phyloP scores from a whole-genome alignment of 768 basidiomycete genomes.

The Ramaria sp. region DNA sequence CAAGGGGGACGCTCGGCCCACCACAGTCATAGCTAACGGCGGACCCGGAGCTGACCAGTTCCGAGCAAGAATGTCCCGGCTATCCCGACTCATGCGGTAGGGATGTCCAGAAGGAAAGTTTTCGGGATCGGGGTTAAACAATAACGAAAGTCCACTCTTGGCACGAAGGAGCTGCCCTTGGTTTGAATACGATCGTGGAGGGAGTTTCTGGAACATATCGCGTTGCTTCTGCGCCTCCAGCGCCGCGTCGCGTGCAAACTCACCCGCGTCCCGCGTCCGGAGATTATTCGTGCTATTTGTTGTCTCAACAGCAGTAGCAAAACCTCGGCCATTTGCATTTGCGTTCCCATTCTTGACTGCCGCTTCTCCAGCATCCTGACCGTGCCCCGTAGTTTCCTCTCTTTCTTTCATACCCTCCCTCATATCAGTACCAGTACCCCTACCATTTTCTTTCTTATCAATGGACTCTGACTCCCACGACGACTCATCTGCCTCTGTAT shows the following conservation, averaged over 20 bases:
- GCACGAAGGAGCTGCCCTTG: conserved; percentile 29
- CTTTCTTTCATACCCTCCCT: too few relatives aligned
- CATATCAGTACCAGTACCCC: too few relatives aligned
- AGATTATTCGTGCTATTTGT: conserved; percentile 21
- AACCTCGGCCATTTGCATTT: too few relatives aligned
- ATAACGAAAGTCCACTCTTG: conserved; percentile 47
- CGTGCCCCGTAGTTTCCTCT: too few relatives aligned
- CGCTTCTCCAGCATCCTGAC: conserved; percentile 11
- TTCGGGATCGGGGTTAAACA: conserved; percentile 62
- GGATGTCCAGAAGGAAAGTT: conserved; percentile 50
- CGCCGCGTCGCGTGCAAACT: conserved; percentile 33
- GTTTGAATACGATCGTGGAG: conserved; percentile 52
- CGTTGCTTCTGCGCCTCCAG: conserved; percentile 51
- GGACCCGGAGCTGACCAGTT: conserved; percentile 14
- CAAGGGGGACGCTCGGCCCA: conserved; percentile 18
- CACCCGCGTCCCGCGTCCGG: conserved; percentile 19
- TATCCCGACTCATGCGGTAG: conserved; percentile 39
- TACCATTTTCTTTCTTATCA: conserved; percentile 18
- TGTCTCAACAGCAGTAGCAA: conserved; percentile 18
- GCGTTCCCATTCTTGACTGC: conserved; percentile 13
- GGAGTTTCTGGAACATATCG: conserved; percentile 62
- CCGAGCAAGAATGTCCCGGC: conserved; percentile 32
- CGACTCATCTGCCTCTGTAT: conserved; percentile 7
- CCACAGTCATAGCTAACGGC: conserved; percentile 15
- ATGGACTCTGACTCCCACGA: conserved; percentile 35